Percentiles rank a stretch among this genome's conserved stretches.
Evolutionary conservation across 768 basidiomycete species (phyloP).

Genomic region (Termitomyces sp.): DNA sequence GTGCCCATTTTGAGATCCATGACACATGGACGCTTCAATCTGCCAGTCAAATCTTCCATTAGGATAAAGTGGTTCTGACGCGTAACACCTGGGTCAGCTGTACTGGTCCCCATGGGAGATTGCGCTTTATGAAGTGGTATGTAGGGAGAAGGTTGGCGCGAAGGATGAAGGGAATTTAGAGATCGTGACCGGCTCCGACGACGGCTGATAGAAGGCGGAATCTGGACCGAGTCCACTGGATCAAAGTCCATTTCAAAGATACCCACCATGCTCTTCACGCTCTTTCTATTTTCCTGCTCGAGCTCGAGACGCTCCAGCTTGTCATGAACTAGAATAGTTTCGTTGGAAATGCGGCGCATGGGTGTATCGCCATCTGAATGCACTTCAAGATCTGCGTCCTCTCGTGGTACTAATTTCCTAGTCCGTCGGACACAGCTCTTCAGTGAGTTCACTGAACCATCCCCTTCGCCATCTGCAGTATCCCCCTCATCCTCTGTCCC

Average conservation of each 20-base stretch:
- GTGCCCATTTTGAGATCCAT: slow-evolving; percentile 99
- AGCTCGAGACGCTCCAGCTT: slow-evolving; percentile 26
- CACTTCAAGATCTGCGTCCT: slow-evolving; percentile 34
- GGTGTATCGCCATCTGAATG: slow-evolving; percentile 28
- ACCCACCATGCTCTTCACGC: slow-evolving; percentile 24
- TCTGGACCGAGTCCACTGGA: slow-evolving; percentile 11
- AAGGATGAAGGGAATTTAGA: slow-evolving; percentile 25
- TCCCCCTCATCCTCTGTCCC: slow-evolving; percentile 57
- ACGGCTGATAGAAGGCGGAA: slow-evolving; percentile 33
- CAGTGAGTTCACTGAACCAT: slow-evolving; percentile 13
- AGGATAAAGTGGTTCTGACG: slow-evolving; percentile 97
- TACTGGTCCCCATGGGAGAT: slow-evolving; percentile 28
- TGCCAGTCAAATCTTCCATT: slow-evolving; percentile 97
- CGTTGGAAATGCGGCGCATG: slow-evolving; percentile 65
- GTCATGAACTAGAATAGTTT: slow-evolving; percentile 35
- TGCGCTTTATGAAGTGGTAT: slow-evolving; percentile 18
- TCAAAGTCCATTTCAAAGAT: slow-evolving; percentile 43
- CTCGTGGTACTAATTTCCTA: slow-evolving; percentile 35
- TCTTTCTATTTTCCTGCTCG: slow-evolving; percentile 21
- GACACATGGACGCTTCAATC: slow-evolving; percentile 88
- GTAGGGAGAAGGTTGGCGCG: slow-evolving; percentile 20
- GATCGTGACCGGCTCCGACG: slow-evolving; percentile 41
- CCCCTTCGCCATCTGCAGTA: slow-evolving; percentile 35
- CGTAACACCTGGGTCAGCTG: slow-evolving; percentile 45
- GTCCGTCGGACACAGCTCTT: slow-evolving; percentile 25